Evolutionary conservation across 202 grass and related monocot genomes (phyloP), one percentile per base, ranked within the genome.

Genomic region (Digitaria exilis): DNA sequence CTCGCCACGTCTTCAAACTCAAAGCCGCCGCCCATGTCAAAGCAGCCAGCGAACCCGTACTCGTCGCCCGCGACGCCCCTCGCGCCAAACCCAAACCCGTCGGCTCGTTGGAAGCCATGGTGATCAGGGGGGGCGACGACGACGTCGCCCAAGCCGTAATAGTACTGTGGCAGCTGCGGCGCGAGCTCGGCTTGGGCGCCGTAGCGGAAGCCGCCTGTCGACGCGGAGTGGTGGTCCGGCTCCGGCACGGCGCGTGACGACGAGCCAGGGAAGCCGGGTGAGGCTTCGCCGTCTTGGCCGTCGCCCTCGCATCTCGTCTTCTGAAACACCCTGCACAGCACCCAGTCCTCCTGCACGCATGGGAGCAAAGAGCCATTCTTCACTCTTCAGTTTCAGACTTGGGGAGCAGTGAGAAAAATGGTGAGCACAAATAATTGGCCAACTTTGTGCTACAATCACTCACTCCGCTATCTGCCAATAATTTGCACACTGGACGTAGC

Each of bases 291-390:
- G 63, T 89, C 93, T 0, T 76, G 86, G 64, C 85, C 84, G 14
- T 89, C 92, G 30, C 48, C 49, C 44, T 88, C 86, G 15, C 56
- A 80, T 62, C 86, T 94, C 48, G 60, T 84, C 73, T 90, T 92
- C 69, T 90, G 79, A 44, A 97, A 94, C 41, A 97, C 94, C 67
- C 91, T 94, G 74, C 94, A 94, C 9, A 97, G 85, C 65, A 94
- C 94, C 91, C 91, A 94, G 76, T 91, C 94, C 86, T 93, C 94
- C 91, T 97, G 94, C 57, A 73, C 71, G 32, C 30, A 25, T 32
- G 21, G 4, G 1, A 11, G 24, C 41, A 48, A 31, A 6, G 15
- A 22, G 69, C 16, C 43, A 71, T 19, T 19, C 16, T 54, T 80
- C 48, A 69, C 55, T n/a, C n/a, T n/a, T n/a, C n/a, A 76, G 52